A percentile compares a stretch with the other conserved stretches of the same genome.
phyloP scores from a whole-genome alignment of 2,329 filamentous ascomycete genomes.

The Fusarium hostae region DNA sequence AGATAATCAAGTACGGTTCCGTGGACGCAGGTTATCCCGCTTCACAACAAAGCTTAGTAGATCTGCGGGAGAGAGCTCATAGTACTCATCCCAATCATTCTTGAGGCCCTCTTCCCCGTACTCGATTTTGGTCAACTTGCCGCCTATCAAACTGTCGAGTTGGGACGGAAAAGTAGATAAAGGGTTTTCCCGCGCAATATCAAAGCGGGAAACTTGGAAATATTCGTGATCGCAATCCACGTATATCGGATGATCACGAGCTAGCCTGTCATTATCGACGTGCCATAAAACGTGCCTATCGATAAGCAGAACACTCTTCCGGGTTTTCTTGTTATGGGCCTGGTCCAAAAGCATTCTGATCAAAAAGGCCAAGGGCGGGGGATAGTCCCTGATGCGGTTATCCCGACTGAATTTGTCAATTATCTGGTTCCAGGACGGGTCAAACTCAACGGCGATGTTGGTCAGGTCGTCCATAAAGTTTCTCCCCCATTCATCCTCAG shows the following conservation, averaged over 20 bases:
- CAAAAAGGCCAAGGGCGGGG: background rate
- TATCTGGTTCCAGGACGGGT: background rate
- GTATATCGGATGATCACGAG: background rate
- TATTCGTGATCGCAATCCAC: background rate
- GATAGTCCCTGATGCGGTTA: background rate
- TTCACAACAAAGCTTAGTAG: background rate
- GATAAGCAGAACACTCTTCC: background rate
- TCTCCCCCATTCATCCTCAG: background rate
- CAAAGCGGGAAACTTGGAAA: too few relatives aligned
- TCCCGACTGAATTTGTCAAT: fast-evolving
- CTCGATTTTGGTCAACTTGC: background rate
- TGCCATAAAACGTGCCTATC: background rate
- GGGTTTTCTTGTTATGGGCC: fast-evolving
- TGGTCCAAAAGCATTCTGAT: background rate
- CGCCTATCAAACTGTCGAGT: background rate
- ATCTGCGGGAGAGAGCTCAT: background rate
- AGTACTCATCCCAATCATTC: background rate
- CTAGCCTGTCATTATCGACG: fast-evolving
- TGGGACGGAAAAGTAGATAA: fast-evolving
- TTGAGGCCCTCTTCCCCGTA: background rate
- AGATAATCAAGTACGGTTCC: too few relatives aligned
- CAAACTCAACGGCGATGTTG: background rate
- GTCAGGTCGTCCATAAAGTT: background rate
- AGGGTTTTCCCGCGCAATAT: too few relatives aligned
- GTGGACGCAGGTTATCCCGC: background rate